Evolutionary conservation across 139 green algal species (phyloP).

Genomic region (Trebouxia sp.): DNA sequence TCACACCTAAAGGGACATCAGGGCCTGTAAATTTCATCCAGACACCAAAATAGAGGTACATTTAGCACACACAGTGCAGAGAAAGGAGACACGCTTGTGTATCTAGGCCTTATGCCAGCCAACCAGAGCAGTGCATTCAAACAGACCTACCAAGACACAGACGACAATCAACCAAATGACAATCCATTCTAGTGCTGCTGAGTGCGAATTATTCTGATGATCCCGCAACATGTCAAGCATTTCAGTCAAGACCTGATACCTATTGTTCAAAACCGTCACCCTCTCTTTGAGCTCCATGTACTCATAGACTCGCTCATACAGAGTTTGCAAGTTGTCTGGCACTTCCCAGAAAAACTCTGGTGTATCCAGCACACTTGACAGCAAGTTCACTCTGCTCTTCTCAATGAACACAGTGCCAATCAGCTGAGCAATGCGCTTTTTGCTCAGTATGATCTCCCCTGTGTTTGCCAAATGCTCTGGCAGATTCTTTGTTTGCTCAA

Average conservation of each 20-base stretch:
- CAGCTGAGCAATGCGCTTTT: slow-evolving; percentile 71
- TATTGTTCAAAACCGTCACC: slow-evolving; percentile 60
- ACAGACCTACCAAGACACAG: slow-evolving; percentile 55
- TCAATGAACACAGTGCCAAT: slow-evolving; percentile 83
- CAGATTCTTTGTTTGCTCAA: slow-evolving; percentile 67
- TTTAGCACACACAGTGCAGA: too few relatives aligned
- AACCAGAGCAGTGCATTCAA: slow-evolving; percentile 57
- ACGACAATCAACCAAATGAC: slow-evolving; percentile 60
- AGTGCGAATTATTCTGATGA: slow-evolving; percentile 66
- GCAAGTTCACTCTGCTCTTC: slow-evolving; percentile 63
- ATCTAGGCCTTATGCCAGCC: slow-evolving; percentile 38
- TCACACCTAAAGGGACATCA: too few relatives aligned
- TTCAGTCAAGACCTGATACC: slow-evolving; percentile 68
- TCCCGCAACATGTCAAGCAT: slow-evolving; percentile 81
- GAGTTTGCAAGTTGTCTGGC: slow-evolving; percentile 69
- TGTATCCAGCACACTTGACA: slow-evolving; percentile 65
- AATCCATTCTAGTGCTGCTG: slow-evolving; percentile 72
- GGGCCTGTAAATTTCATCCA: too few relatives aligned
- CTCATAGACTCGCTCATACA: slow-evolving; percentile 70
- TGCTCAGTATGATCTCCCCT: slow-evolving; percentile 43
- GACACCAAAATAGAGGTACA: too few relatives aligned
- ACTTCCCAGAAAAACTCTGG: slow-evolving; percentile 76
- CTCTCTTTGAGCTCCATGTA: slow-evolving; percentile 69
- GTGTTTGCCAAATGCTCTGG: slow-evolving; percentile 51
- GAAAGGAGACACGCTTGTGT: too few relatives aligned